phyloP scores from a whole-genome alignment of 345 rosid genomes.

The Murraya koenigii region DNA sequence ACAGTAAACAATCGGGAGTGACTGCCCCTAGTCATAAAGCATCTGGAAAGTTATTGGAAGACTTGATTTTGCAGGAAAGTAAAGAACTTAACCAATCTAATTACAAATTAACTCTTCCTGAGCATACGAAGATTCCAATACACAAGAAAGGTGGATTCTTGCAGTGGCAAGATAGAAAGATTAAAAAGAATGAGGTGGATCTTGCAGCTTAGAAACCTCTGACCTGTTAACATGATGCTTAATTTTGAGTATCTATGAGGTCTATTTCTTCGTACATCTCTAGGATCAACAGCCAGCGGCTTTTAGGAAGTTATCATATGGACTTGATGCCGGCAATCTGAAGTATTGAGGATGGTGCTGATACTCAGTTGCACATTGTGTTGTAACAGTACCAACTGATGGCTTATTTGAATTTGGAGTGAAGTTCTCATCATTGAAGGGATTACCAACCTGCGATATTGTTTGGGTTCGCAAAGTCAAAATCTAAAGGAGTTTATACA shows the following conservation, averaged over 20 bases:
- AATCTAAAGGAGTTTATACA: background rate
- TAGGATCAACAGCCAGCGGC: conserved; percentile 70
- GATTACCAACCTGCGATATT: conserved; percentile 53
- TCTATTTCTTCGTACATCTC: background rate
- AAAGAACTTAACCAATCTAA: background rate
- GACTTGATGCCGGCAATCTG: conserved; percentile 60
- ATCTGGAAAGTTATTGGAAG: background rate
- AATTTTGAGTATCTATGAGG: background rate
- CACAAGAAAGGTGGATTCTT: background rate
- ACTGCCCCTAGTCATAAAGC: background rate
- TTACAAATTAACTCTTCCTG: background rate
- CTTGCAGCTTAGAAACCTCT: conserved; percentile 1
- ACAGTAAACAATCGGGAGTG: background rate
- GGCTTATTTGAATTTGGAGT: conserved; percentile 22
- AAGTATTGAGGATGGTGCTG: conserved; percentile 40
- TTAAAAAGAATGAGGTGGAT: background rate
- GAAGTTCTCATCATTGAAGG: conserved; percentile 37
- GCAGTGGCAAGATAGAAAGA: background rate
- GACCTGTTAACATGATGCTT: background rate
- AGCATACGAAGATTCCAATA: background rate
- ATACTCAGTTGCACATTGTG: conserved; percentile 40
- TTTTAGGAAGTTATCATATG: conserved; percentile 68
- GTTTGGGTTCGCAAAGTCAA: background rate
- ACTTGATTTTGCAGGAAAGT: background rate
- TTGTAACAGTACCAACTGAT: conserved; percentile 12